These are phyloP conservation scores for Fusarium sp. DNA, from an alignment of 2,329 filamentous ascomycete species.

Conservation along the genomic window DNA sequence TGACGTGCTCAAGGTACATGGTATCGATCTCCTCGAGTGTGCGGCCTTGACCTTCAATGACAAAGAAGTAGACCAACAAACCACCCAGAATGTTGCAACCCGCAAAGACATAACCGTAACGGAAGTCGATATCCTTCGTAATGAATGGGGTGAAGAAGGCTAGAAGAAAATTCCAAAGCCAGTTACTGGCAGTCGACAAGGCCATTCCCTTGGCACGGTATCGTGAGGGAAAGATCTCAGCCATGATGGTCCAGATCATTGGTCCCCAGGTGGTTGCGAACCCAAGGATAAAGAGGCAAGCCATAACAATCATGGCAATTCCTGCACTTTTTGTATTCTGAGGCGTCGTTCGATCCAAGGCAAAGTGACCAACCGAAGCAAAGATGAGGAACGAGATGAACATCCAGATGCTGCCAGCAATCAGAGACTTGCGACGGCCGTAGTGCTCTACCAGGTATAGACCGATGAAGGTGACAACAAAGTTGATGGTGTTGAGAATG, in stretches of 20 bases:
- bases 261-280: constrained; percentile 78
- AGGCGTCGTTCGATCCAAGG: constrained; percentile 54
- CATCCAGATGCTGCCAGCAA: constrained; percentile 73
- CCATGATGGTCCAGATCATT: constrained; percentile 73
- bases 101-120: constrained; percentile 82
- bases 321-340: constrained; percentile 58
- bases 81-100: constrained; percentile 75
- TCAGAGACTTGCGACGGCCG: constrained; percentile 73
- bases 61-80: constrained; percentile 80
- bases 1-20: constrained; percentile 77
- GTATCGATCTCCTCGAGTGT: constrained; percentile 84
- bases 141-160: constrained; percentile 87
- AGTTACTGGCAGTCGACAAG: constrained; percentile 71
- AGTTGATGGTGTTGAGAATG: constrained; percentile 76
- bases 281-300: constrained; percentile 72
- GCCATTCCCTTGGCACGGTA: constrained; percentile 73
- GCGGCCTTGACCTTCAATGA: constrained; percentile 79
- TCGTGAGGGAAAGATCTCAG: constrained; percentile 73
- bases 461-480: constrained; percentile 74
- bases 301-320: constrained; percentile 72
- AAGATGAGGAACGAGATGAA: constrained; percentile 70
- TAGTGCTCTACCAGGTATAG: constrained; percentile 78
- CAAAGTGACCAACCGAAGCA: constrained; percentile 64
- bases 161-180: constrained; percentile 80
- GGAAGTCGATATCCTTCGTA: constrained; percentile 76